Evolutionary conservation across 1,284 basidiomycete species (phyloP), one percentile per base, ranked within the genome.

Genomic region (Coriolopsis trogii): DNA sequence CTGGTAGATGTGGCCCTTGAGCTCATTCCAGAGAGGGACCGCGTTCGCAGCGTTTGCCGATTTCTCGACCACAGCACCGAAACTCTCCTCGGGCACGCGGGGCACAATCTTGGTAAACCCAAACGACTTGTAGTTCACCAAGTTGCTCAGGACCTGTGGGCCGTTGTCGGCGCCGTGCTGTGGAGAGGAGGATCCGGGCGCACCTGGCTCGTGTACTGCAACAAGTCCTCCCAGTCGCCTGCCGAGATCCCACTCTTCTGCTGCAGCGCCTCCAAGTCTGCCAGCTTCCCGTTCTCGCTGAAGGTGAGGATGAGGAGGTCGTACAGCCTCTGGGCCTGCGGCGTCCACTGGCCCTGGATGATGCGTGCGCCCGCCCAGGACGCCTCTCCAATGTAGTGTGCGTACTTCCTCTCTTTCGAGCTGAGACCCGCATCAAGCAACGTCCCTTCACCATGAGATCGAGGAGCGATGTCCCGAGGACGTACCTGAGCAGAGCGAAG

Each of bases 31-130:
- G 3, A 91, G 70, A 0, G 75, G 64, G 18, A 76, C 49, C 2
- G 87, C 84, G 46, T 80, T 73, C 1, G 74, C 61, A 4, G 79
- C 74, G 55, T 86, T 86, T 6, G 73, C 71, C 24, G 86, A 89
- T 8, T 75, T 74, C n/a, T 71, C 68, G 13, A 92, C 74, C 23
- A 89, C 81, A 9, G 74, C 74, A 37, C 76, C 79, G 64, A 93
- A 92, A 59, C 81, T 82, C 15, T 72, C 75, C 30, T 76, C 63
- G 4, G 82, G 63, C 31, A 88, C 63, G 29, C 91, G 85, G 25
- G 91, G 91, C 47, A 91, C 68, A 59, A 93, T 87, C 70, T 93
- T 93, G 39, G 88, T 89, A 63, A 88, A 89, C 0, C 91, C 91
- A 59, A 93, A 93, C 3, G 79, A 81, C 66, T 80, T 87, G 71